Percentiles rank a stretch among this genome's conserved stretches.
Evolutionary conservation across 2,329 filamentous ascomycete species (phyloP).

Genomic region (Paracamarosporium sp.): DNA sequence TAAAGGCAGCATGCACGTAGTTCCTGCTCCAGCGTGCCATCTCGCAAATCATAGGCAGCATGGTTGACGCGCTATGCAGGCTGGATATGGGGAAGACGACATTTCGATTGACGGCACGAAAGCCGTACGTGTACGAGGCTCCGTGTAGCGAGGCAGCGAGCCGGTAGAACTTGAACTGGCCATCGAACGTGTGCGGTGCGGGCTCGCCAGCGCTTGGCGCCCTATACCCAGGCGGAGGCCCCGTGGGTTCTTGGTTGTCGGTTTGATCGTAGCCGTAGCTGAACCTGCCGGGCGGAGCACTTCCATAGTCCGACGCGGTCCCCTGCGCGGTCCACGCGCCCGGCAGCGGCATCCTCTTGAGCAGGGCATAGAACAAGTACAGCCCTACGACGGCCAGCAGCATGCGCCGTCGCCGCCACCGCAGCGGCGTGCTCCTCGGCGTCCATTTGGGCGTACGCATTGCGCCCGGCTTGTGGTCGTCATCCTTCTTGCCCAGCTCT

Average conservation of each 20-base stretch:
- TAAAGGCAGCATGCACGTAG: slow-evolving; percentile 80
- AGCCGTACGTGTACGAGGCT: slow-evolving; percentile 62
- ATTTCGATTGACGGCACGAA: slow-evolving; percentile 65
- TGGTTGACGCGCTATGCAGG: slow-evolving; percentile 71
- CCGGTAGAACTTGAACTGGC: slow-evolving; percentile 71
- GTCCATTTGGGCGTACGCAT: slow-evolving; percentile 39
- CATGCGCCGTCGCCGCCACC: slow-evolving; percentile 59
- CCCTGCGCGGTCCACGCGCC: not conserved
- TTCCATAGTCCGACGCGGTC: slow-evolving; percentile 1
- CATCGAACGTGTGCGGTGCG: slow-evolving; percentile 61
- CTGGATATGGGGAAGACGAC: slow-evolving; percentile 81
- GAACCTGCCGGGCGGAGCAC: slow-evolving; percentile 2
- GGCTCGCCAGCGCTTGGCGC: slow-evolving; percentile 22
- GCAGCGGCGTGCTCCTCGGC: slow-evolving; percentile 34
- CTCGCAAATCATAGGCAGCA: slow-evolving; percentile 84
- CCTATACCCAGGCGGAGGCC: slow-evolving; percentile 34
- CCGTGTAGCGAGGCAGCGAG: slow-evolving; percentile 69
- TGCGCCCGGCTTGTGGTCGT: slow-evolving; percentile 59
- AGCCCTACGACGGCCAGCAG: slow-evolving; percentile 45
- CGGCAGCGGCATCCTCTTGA: slow-evolving; percentile 64
- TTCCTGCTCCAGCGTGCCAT: slow-evolving; percentile 76
- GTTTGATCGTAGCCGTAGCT: slow-evolving; percentile 8
- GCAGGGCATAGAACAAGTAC: slow-evolving; percentile 67
- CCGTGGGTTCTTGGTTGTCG: slow-evolving; percentile 30
- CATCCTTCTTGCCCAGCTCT: slow-evolving; percentile 70